phyloP scores from a whole-genome alignment of 2,329 filamentous ascomycete species.

The Aspergillus chevalieri region DNA sequence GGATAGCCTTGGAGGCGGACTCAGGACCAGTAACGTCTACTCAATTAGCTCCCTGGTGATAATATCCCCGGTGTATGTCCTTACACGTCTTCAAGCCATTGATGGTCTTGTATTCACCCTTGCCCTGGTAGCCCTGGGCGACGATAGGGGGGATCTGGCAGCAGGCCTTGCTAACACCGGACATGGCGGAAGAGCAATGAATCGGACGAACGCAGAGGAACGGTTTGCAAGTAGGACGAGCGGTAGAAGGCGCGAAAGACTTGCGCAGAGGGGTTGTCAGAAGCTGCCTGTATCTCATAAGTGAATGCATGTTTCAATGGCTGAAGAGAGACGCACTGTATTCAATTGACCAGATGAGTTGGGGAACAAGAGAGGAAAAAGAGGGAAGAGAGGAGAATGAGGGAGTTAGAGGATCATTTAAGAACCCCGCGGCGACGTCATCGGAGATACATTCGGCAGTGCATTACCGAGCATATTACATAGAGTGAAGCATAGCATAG shows the following conservation, averaged over 20 bases:
- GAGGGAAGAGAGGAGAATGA: not conserved
- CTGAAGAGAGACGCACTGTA: not conserved
- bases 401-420: not conserved
- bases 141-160: constrained; percentile 42
- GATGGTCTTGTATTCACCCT: constrained; percentile 54
- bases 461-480: not conserved
- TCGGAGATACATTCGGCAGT: not conserved
- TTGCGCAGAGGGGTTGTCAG: constrained; percentile 19
- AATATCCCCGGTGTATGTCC: constrained; percentile 8
- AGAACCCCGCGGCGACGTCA: not conserved
- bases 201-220: constrained; percentile 1
- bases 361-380: not conserved
- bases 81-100: constrained; percentile 58
- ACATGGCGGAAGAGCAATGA: constrained; percentile 27
- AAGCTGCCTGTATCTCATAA: constrained; percentile 18
- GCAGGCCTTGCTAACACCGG: constrained; percentile 40
- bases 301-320: not conserved
- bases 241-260: constrained; percentile 10
- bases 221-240: constrained; percentile 5
- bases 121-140: constrained; percentile 46
- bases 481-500: too few species aligned
- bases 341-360: not conserved
- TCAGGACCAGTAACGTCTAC: constrained; percentile 52
- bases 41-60: not conserved
- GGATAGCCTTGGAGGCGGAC: constrained; percentile 51